Conservation (phyloP, 805 yeast genomes). For the Kurtzmaniella cleridarum region DNA sequence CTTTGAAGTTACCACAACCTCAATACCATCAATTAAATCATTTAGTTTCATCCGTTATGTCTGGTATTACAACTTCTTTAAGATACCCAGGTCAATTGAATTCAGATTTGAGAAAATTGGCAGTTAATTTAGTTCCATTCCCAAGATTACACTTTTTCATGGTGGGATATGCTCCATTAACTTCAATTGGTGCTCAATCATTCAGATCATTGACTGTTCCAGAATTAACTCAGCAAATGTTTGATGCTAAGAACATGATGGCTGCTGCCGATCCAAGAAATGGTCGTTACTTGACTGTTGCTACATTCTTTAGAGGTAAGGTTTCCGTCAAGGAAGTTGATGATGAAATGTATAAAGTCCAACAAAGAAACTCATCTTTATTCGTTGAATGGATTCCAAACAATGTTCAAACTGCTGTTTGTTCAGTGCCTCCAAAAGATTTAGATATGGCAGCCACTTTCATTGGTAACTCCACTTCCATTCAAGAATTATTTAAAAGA, state of each 20-base stretch:
- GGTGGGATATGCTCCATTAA: slow-evolving; percentile 92
- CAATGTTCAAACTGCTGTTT: slow-evolving; percentile 89
- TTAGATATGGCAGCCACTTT: slow-evolving; percentile 88
- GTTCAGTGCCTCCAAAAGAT: slow-evolving; percentile 84
- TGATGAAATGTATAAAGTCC: slow-evolving; percentile 84
- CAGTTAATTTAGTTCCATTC: slow-evolving; percentile 92
- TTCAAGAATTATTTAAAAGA: slow-evolving; percentile 86
- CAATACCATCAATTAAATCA: slow-evolving; percentile 72
- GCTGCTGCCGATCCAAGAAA: slow-evolving; percentile 89
- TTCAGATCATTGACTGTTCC: slow-evolving; percentile 84
- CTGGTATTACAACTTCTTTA: slow-evolving; percentile 89
- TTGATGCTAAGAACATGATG: slow-evolving; percentile 91
- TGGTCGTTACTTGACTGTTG: slow-evolving; percentile 89
- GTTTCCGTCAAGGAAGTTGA: slow-evolving; percentile 91
- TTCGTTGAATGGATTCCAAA: slow-evolving; percentile 97
- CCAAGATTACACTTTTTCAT: slow-evolving; percentile 93
- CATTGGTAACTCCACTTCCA: slow-evolving; percentile 88
- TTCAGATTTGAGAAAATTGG: slow-evolving; percentile 87
- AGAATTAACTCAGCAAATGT: slow-evolving; percentile 90
- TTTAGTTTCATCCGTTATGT: slow-evolving; percentile 86
- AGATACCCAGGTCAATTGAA: slow-evolving; percentile 95
- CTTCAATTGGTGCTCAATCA: slow-evolving; percentile 72
- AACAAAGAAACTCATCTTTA: slow-evolving; percentile 72
- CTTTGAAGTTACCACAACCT: slow-evolving; percentile 77
- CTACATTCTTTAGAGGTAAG: slow-evolving; percentile 91